Conservation (phyloP, 129 eudicot genomes). For the Rutidosis leptorrhynchoides region DNA sequence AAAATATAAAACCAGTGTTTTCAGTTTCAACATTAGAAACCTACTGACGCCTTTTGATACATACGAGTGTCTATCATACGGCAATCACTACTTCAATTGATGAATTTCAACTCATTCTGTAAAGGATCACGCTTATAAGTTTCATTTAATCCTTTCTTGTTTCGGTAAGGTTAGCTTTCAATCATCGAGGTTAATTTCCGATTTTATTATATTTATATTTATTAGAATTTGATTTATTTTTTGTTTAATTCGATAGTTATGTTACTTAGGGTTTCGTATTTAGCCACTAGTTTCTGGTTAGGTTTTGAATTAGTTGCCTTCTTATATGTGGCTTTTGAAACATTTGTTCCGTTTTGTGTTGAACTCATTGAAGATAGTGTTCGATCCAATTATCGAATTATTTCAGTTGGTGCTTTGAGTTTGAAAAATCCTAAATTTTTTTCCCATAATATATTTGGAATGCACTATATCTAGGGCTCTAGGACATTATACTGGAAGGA, state of each 20-base stretch:
- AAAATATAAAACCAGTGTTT: constrained; percentile 18
- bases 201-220: neutral
- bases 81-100: constrained; percentile 20
- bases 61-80: constrained; percentile 29
- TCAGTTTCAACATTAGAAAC: constrained; percentile 12
- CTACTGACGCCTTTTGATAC: constrained; percentile 17
- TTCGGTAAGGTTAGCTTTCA: constrained; percentile 15
- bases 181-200: constrained; percentile 18
- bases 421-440: neutral
- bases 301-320: constrained; percentile 13
- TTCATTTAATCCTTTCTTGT: constrained; percentile 14
- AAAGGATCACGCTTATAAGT: constrained; percentile 30
- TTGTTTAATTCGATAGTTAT: neutral
- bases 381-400: constrained; percentile 3
- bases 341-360: neutral
- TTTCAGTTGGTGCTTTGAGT: constrained; percentile 11
- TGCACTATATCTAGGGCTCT: neutral
- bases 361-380: constrained; percentile 6
- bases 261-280: constrained; percentile 29
- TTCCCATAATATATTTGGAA: neutral
- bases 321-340: neutral
- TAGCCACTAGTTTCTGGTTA: neutral
- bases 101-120: constrained; percentile 22
- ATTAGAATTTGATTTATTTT: neutral
- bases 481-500: neutral